Conservation (phyloP, 1,284 basidiomycete species). For the Malassezia restricta region DNA sequence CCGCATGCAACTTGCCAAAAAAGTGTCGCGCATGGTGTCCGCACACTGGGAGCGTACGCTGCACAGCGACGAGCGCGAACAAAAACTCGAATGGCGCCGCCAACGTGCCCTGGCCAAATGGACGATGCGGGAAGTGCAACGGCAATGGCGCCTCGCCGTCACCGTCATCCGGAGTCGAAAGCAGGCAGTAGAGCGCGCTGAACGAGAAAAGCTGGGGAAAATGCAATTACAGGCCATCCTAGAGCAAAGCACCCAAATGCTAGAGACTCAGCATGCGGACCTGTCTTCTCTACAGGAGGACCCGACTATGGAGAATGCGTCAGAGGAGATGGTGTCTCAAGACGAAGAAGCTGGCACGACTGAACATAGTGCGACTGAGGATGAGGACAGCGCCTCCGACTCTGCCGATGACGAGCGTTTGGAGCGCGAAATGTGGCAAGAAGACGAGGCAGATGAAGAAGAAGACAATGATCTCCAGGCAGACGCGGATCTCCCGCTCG, state of each 20-base stretch:
- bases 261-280: conserved; percentile 56
- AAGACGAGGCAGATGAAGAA: conserved; percentile 49
- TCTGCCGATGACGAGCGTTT: conserved; percentile 23
- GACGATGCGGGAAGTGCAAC: conserved; percentile 59
- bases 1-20: conserved; percentile 39
- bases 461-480: conserved; percentile 50
- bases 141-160: conserved; percentile 79
- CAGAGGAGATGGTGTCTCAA: conserved; percentile 14
- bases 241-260: conserved; percentile 72
- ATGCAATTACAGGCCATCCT: conserved; percentile 81
- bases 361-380: conserved; percentile 44
- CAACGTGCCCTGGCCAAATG: conserved; percentile 60
- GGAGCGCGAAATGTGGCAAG: conserved; percentile 39
- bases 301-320: conserved; percentile 8
- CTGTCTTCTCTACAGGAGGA: conserved; percentile 9
- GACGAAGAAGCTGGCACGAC: conserved; percentile 28
- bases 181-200: conserved; percentile 53
- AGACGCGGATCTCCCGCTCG: conserved; percentile 52
- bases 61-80: conserved; percentile 56
- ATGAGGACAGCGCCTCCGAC: conserved; percentile 7
- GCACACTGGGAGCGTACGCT: conserved; percentile 65
- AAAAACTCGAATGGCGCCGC: conserved; percentile 58
- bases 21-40: conserved; percentile 60
- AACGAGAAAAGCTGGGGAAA: conserved; percentile 60
- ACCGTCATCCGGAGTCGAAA: conserved; percentile 66